Evolutionary conservation across 768 basidiomycete genomes (phyloP), one percentile per base, ranked within the genome.

Genomic region (Macrolepiota fuliginosa): DNA sequence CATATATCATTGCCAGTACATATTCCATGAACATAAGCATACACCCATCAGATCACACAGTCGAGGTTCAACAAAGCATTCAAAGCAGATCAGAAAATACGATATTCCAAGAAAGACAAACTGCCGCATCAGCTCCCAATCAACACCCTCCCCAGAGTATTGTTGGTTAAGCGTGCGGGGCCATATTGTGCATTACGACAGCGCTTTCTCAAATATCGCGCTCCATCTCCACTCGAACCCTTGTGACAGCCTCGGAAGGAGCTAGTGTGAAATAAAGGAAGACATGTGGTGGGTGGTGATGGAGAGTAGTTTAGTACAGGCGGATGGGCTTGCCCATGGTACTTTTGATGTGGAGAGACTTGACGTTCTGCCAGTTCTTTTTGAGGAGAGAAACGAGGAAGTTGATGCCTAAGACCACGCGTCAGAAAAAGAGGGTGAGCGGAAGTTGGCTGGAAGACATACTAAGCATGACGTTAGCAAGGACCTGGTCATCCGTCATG

Each of bases 331-430:
- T 97, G 84, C 96, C 96, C 97, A 98, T 99, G 72, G 96, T 95
- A 71, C 89, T 88, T 85, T 99, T 99, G 83, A 99, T 89, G 84
- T 98, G 94, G 66, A 98, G 83, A 56, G 94, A 96, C 82, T 94
- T 95, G 82, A 98, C 90, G 80, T 98, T 99, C 78, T 98, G 97
- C 95, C 95, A 94, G 82, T 96, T 92, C 87, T 99, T 99, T 88
- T 98, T 98, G 75, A 99, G 87, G 64, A 99, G 81, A 19, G 97
- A 98, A 72, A 99, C 94, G 70, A 99, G 86, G 87, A 99, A 99
- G 89, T 99, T 99, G 85, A 98, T 96, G 78, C 93, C 92, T 94
- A 50, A 39, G 17, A 22, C 15, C 12, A n/a, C 0, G 32, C 1
- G 40, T 47, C 27, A n/a, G 27, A 57, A 63, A 65, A 13, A 62